phyloP scores from a whole-genome alignment of 2,329 filamentous ascomycete genomes.

The Paracorniculantispora psalliotae region DNA sequence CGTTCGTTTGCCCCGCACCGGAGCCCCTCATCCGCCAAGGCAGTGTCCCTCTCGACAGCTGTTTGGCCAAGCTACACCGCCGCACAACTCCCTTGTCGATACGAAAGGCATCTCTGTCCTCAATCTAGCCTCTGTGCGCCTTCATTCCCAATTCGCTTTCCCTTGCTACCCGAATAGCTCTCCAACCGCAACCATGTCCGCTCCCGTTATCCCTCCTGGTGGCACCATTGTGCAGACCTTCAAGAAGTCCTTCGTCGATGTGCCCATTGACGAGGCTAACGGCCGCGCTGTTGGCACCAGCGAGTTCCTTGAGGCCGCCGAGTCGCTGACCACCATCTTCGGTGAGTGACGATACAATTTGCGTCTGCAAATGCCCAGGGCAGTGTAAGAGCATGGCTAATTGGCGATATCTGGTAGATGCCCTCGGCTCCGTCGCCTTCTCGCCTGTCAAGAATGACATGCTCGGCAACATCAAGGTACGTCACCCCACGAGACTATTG shows the following conservation, averaged over 20 bases:
- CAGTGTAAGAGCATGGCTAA: neutral
- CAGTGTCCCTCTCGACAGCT: neutral
- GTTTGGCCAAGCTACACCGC: neutral
- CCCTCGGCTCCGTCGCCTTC: conserved; percentile 70
- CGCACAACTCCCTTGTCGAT: neutral
- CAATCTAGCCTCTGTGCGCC: neutral
- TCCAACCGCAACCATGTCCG: conserved; percentile 42
- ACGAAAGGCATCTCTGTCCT: neutral
- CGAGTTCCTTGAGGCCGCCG: conserved; percentile 86
- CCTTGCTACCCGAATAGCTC: no score
- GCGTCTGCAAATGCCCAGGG: no score
- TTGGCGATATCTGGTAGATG: conserved; percentile 39
- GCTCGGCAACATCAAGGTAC: conserved; percentile 82
- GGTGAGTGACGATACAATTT: no score
- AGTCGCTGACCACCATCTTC: conserved; percentile 82
- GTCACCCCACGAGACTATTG: conserved; percentile 11
- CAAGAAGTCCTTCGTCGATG: conserved; percentile 77
- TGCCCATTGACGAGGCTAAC: conserved; percentile 68
- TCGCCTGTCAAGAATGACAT: conserved; percentile 88
- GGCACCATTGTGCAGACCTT: conserved; percentile 83
- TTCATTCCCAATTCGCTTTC: neutral
- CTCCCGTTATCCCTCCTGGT: conserved; percentile 51
- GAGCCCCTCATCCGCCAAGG: neutral
- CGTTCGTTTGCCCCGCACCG: neutral
- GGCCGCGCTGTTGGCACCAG: conserved; percentile 75